Evolutionary conservation across 2,329 filamentous ascomycete species (phyloP), one percentile per base, ranked within the genome.

Genomic region (Exophiala xenobiotica): DNA sequence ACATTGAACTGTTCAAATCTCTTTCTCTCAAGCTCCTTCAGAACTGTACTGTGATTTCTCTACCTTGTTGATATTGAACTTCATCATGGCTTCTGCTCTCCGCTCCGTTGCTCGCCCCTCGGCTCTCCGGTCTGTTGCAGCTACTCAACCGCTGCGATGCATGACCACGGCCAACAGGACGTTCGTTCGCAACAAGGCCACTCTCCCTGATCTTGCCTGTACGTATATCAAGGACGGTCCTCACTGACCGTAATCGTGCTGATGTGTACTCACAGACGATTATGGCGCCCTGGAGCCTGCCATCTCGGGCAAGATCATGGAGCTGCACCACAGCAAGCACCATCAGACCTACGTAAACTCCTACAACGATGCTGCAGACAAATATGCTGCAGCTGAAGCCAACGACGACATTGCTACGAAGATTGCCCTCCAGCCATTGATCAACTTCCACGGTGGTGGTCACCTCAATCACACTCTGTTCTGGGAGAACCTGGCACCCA

Each of bases 381-480:
- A 79, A 11, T 84, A 87, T 57, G 72, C 76, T 45, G 69, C 76
- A 3, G 82, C 85, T 12, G 72, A 79, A 2, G 67, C 74, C 19
- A 71, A 77, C 33, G 74, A 76, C 58, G 81, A 89, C 60, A 77
- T 88, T 47, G 73, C 80, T 3, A 72, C 77, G 3, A 84, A 89
- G 61, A 80, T 90, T 49, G 73, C 79, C 14, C 78, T 89, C n/a
- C 84, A 87, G 62, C 74, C 78, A 14, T 80, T 80, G 56, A 83
- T 95, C 74, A 87, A 86, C 64, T 96, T 95, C 79, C 89, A 95
- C 68, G 90, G 87, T 42, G 91, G 91, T 37, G 91, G 91, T 5
- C 90, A 96, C 76, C 86, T 95, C 72, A 96, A 96, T 75, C 91
- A 96, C 77, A 85, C 83, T 0, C 82, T 96, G 27, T 96, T 96